Conservation (phyloP, 768 basidiomycete species). For the Russula sp. region DNA sequence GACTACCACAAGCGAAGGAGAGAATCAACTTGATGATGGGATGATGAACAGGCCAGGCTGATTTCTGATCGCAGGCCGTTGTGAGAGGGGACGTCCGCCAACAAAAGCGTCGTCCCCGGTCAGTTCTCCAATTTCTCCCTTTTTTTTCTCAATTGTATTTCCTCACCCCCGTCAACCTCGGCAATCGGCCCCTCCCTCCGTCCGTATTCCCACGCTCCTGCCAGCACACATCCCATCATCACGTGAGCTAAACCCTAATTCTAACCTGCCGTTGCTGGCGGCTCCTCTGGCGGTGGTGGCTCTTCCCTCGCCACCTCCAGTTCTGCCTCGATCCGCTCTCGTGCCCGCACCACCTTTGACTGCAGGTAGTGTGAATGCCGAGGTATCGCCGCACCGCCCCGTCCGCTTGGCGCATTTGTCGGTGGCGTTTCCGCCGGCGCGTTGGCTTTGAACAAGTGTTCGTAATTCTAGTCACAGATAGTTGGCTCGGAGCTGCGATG, state of each 20-base stretch:
- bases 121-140: background rate
- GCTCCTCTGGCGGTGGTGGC: conserved; percentile 24
- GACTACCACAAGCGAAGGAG: conserved; percentile 19
- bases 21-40: conserved; percentile 16
- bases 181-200: background rate
- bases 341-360: conserved; percentile 93
- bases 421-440: conserved; percentile 57
- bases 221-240: background rate
- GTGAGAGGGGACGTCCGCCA: conserved; percentile 21
- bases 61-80: conserved; percentile 23
- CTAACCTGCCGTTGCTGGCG: conserved; percentile 22
- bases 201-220: background rate
- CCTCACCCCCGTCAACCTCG: background rate
- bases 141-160: background rate
- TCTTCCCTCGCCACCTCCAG: conserved; percentile 35
- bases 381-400: conserved; percentile 43
- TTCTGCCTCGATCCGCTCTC: conserved; percentile 95
- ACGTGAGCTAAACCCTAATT: background rate
- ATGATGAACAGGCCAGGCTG: background rate
- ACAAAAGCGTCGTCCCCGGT: conserved; percentile 19
- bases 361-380: conserved; percentile 88
- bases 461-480: conserved; percentile 67
- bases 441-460: conserved; percentile 90
- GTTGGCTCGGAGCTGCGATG: background rate
- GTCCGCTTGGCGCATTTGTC: conserved; percentile 43